A percentile compares a stretch with the other conserved stretches of the same genome.
phyloP scores from a whole-genome alignment of 352 stramenopile species.

The Phytophthora kernoviae region DNA sequence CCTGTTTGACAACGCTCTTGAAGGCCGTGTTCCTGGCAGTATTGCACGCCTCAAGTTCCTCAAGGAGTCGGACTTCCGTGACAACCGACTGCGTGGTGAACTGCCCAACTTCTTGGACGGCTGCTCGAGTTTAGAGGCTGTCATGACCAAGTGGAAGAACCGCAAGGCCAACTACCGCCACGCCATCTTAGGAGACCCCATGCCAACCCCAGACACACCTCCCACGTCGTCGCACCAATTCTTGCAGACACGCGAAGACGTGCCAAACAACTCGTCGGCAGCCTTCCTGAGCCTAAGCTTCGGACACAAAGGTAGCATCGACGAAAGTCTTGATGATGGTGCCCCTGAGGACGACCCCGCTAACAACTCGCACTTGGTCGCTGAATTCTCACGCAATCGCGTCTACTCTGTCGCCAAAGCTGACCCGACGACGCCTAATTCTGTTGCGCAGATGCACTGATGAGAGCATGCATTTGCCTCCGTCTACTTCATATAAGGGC shows the following conservation, averaged over 20 bases:
- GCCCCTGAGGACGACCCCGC: conserved; percentile 59
- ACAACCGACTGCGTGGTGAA: conserved; percentile 74
- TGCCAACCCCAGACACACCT: conserved; percentile 44
- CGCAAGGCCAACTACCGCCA: conserved; percentile 81
- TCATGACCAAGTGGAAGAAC: conserved; percentile 87
- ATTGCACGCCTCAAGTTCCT: conserved; percentile 80
- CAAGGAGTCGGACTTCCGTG: conserved; percentile 79
- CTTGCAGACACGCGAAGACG: conserved; percentile 54
- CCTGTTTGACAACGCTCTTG: conserved; percentile 85
- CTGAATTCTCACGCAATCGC: conserved; percentile 51
- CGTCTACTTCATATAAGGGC: conserved; percentile 27
- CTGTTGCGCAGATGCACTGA: conserved; percentile 26
- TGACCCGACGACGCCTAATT: conserved; percentile 1
- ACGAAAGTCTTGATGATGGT: conserved; percentile 33
- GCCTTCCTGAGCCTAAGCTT: conserved; percentile 69
- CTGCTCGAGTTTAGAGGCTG: conserved; percentile 75
- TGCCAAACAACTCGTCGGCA: conserved; percentile 59
- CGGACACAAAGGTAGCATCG: conserved; percentile 38
- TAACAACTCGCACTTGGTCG: conserved; percentile 51
- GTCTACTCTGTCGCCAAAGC: conserved; percentile 19
- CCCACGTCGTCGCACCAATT: conserved; percentile 56
- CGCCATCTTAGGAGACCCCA: conserved; percentile 69
- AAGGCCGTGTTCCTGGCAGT: conserved; percentile 66
- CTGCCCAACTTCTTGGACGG: conserved; percentile 85
- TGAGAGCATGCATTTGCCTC: neutral